These are phyloP conservation scores for Coniochaeta prunicola DNA, from an alignment of 2,329 filamentous ascomycete species.

Conservation along the genomic window DNA sequence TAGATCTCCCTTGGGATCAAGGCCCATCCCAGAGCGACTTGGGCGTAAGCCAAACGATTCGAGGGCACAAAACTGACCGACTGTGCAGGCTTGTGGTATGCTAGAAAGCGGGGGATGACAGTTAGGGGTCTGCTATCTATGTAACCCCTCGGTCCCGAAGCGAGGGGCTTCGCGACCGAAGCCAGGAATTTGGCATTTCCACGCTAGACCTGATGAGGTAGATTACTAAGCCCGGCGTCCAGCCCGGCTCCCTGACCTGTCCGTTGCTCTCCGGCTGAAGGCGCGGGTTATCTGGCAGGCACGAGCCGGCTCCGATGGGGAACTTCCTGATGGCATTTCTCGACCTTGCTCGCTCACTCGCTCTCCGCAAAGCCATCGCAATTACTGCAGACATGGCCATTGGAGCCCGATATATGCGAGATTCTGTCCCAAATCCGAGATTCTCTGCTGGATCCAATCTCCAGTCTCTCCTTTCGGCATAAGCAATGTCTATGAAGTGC, in stretches of 20 bases:
- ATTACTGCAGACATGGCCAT: background rate
- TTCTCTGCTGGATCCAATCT: background rate
- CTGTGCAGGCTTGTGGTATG: too few relatives aligned
- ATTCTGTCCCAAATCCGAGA: background rate
- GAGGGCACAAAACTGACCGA: too few relatives aligned
- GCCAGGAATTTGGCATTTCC: background rate
- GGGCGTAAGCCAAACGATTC: background rate
- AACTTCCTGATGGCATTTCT: slow-evolving; percentile 1
- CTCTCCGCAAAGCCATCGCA: background rate
- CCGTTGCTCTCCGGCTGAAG: background rate
- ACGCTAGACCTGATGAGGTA: background rate
- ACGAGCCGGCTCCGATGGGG: slow-evolving; percentile 1
- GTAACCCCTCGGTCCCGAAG: background rate
- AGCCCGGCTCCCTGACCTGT: background rate
- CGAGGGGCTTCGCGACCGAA: background rate
- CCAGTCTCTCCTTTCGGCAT: background rate
- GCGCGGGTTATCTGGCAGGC: background rate
- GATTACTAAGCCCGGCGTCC: background rate
- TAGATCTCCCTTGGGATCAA: too few relatives aligned
- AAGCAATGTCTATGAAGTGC: background rate
- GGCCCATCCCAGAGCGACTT: background rate
- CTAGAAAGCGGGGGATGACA: background rate
- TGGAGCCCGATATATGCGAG: background rate
- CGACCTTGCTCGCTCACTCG: background rate
- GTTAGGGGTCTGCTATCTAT: too few relatives aligned